phyloP scores from a whole-genome alignment of 768 basidiomycete species.

The Tricholoma hemisulphureum region DNA sequence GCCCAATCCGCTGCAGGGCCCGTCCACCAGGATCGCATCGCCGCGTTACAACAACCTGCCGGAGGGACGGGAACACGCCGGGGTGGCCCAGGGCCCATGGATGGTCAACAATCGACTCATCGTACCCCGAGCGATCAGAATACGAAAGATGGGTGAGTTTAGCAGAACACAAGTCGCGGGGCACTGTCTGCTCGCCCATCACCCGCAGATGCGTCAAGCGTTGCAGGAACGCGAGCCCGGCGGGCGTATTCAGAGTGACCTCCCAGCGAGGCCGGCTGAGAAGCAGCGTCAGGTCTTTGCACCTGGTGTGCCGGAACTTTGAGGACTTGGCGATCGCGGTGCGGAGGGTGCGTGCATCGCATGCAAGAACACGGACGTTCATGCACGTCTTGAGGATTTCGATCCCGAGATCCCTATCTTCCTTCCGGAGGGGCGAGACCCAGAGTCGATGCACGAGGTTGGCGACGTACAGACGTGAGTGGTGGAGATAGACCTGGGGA shows the following conservation, averaged over 20 bases:
- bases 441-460: constrained; percentile 31
- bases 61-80: constrained; percentile 26
- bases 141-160: constrained; percentile 34
- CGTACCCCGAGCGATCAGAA: constrained; percentile 11
- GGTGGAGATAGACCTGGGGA: constrained; percentile 7
- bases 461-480: constrained; percentile 7
- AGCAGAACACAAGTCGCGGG: constrained; percentile 17
- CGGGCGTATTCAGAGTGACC: constrained; percentile 18
- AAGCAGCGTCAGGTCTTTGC: constrained; percentile 33
- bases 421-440: constrained; percentile 31
- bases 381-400: constrained; percentile 30
- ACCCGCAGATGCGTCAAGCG: constrained; percentile 35
- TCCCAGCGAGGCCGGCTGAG: constrained; percentile 24
- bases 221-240: constrained; percentile 27
- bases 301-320: constrained; percentile 27
- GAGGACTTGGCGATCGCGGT: constrained; percentile 16
- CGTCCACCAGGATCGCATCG: constrained; percentile 20
- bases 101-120: constrained; percentile 11
- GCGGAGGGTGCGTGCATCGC: constrained; percentile 27
- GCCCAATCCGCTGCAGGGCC: constrained; percentile 21
- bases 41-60: constrained; percentile 31
- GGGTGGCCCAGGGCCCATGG: constrained; percentile 21
- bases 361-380: constrained; percentile 30
- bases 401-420: constrained; percentile 12
- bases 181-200: constrained; percentile 28